These are phyloP conservation scores for Strigomonas oncopelti DNA, from an alignment of 208 protist species.

Conservation along the genomic window DNA sequence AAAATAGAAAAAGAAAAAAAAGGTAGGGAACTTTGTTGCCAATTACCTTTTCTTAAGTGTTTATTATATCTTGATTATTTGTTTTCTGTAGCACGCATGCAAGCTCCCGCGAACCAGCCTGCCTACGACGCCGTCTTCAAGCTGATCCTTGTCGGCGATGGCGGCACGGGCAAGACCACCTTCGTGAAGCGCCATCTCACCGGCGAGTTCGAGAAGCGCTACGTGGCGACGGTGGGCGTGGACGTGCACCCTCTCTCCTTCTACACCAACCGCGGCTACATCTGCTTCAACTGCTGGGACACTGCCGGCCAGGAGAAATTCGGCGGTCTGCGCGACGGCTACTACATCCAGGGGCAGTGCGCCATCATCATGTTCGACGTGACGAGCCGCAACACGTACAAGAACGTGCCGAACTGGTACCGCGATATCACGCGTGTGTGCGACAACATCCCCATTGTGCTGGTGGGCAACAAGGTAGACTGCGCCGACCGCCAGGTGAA, in stretches of 20 bases:
- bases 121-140: slow-evolving; percentile 93
- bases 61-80: slow-evolving; percentile 3
- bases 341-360: slow-evolving; percentile 99
- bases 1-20: no score
- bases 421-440: slow-evolving; percentile 98
- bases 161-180: slow-evolving; percentile 99
- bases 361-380: slow-evolving; percentile 99
- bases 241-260: slow-evolving; percentile 99
- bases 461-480: slow-evolving; percentile 99
- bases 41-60: slow-evolving; percentile 9
- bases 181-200: slow-evolving; percentile 99
- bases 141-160: slow-evolving; percentile 99
- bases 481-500: slow-evolving; percentile 99
- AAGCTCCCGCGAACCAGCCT: slow-evolving; percentile 26
- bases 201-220: slow-evolving; percentile 99
- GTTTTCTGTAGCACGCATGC: slow-evolving; percentile 9
- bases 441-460: slow-evolving; percentile 99
- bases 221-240: slow-evolving; percentile 94
- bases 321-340: slow-evolving; percentile 99
- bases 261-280: slow-evolving; percentile 97
- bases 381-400: slow-evolving; percentile 99
- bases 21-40: not conserved
- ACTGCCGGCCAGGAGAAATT: slow-evolving; percentile 99
- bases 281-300: slow-evolving; percentile 99
- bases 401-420: slow-evolving; percentile 99